phyloP scores from a whole-genome alignment of 2,329 filamentous ascomycete genomes.

The Trichoderma koningii region DNA sequence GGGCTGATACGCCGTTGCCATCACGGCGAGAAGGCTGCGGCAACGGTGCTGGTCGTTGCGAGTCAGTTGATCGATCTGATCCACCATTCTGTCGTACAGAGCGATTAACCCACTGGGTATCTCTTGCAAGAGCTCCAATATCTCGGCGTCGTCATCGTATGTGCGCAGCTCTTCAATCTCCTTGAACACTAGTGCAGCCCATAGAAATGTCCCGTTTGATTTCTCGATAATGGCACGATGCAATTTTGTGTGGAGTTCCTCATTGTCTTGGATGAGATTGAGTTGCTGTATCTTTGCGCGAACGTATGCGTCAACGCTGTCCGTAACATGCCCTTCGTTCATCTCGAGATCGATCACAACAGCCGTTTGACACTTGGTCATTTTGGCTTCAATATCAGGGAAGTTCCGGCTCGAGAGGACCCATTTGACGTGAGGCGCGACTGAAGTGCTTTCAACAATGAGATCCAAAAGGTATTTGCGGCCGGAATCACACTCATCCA shows the following conservation, averaged over 20 bases:
- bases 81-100: no score
- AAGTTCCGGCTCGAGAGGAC: constrained; percentile 50
- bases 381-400: constrained; percentile 35
- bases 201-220: constrained; percentile 41
- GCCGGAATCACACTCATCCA: constrained; percentile 43
- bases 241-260: constrained; percentile 14
- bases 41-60: no score
- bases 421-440: constrained; percentile 42
- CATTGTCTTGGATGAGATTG: constrained; percentile 33
- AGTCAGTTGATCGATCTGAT: no score
- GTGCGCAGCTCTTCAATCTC: constrained; percentile 25
- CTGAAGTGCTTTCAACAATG: constrained; percentile 30
- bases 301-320: constrained; percentile 41
- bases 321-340: no score
- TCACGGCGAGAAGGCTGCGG: no score
- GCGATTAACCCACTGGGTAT: no score
- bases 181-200: constrained; percentile 31
- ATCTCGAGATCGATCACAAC: constrained; percentile 38
- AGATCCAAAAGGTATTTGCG: constrained; percentile 44
- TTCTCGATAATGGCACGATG: constrained; percentile 34
- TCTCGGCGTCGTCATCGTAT: constrained; percentile 27
- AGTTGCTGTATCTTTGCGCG: constrained; percentile 43
- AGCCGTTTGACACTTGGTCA: constrained; percentile 34
- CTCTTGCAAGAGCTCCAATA: background rate
- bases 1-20: no score